A percentile compares a stretch with the other conserved stretches of the same genome.
Conservation (phyloP, 2,329 filamentous ascomycete species). For the Myriosclerotinia scirpicola region DNA sequence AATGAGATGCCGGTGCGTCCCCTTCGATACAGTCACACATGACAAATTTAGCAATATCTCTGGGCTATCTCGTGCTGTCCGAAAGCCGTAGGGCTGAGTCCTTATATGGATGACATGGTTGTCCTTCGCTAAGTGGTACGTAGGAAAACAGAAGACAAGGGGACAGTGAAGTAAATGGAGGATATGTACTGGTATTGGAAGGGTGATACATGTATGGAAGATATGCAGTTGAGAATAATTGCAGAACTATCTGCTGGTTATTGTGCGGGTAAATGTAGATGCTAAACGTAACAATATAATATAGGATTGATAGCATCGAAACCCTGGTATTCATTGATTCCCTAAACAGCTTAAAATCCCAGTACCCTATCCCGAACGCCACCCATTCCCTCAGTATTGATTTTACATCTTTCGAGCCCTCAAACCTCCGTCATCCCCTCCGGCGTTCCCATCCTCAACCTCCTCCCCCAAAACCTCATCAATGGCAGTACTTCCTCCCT, state of each 20-base stretch:
- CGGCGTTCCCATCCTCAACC: constrained; percentile 56
- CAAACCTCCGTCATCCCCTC: constrained; percentile 52
- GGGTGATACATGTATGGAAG: neutral
- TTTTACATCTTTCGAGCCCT: neutral
- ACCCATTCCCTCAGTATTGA: neutral
- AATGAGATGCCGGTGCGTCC: no score
- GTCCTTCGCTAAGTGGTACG: no score
- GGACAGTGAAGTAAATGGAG: neutral
- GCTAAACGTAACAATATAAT: no score
- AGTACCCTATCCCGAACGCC: neutral
- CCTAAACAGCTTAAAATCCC: neutral
- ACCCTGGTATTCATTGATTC: neutral
- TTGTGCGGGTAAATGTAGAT: no score
- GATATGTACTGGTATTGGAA: neutral
- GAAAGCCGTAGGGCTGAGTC: no score
- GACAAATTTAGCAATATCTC: no score
- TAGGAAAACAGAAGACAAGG: no score
- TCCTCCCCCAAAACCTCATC: constrained; percentile 78
- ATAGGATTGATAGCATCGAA: no score
- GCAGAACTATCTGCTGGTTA: neutral
- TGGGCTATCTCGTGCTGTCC: no score
- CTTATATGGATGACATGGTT: no score
- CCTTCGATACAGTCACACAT: no score
- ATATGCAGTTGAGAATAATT: neutral
- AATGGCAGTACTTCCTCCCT: constrained; percentile 86